Percentiles rank a stretch among this genome's conserved stretches.
Evolutionary conservation across 371 early-diverging fungal species (phyloP).

Genomic region (Chytridium lagenaria): DNA sequence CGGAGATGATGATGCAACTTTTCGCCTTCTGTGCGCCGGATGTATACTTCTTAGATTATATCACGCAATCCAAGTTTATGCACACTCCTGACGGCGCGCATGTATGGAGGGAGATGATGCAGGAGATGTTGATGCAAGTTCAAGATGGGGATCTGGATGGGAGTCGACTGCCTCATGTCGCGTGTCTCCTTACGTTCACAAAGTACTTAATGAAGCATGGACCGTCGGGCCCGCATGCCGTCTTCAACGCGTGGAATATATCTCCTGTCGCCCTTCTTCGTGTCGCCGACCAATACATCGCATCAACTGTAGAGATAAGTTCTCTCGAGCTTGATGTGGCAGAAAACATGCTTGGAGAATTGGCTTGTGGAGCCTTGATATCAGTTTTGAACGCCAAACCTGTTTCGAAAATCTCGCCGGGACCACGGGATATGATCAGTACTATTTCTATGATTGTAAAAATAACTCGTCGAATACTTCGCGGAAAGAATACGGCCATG

Average conservation of each 20-base stretch:
- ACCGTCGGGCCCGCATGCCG: not conserved
- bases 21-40: not conserved
- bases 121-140: not conserved
- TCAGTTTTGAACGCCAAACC: no score
- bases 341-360: no score
- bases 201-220: not conserved
- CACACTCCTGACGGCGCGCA: not conserved
- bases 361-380: no score
- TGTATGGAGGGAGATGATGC: not conserved
- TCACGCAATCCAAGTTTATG: not conserved
- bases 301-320: no score
- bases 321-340: no score
- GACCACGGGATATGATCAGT: no score
- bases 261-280: not conserved
- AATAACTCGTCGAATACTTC: no score
- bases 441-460: no score
- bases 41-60: slow-evolving; percentile 1
- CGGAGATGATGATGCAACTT: not conserved
- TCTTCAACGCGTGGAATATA: not conserved
- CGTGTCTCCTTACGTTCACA: not conserved
- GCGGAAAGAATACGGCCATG: no score
- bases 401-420: no score
- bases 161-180: not conserved
- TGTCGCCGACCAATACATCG: not conserved
- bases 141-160: not conserved